Evolutionary conservation across 495 filamentous ascomycete species (phyloP).

Genomic region (Penicillium tannophilum): DNA sequence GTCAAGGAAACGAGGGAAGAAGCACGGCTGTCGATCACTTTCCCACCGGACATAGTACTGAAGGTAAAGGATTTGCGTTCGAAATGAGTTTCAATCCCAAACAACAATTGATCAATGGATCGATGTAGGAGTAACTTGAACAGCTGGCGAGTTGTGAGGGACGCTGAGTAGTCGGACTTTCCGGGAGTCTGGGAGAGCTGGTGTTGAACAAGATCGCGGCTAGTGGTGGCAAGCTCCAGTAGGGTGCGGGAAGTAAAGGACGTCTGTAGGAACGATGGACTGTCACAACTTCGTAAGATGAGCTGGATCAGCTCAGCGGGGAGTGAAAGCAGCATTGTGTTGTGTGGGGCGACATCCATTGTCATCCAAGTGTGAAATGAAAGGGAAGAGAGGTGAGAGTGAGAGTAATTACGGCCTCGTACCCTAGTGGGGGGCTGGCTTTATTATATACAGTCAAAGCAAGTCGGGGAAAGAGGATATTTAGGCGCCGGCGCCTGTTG

Average conservation of each 20-base stretch:
- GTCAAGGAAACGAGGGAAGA: slow-evolving; percentile 22
- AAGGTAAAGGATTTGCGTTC: slow-evolving; percentile 24
- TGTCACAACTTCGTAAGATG: slow-evolving; percentile 35
- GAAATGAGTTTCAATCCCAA: slow-evolving; percentile 34
- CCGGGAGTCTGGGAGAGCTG: slow-evolving; percentile 43
- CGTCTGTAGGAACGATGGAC: slow-evolving; percentile 37
- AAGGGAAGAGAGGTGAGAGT: too few relatives aligned
- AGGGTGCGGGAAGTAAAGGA: slow-evolving; percentile 47
- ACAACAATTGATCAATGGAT: slow-evolving; percentile 28
- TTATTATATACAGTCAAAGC: not conserved
- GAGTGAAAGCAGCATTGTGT: slow-evolving; percentile 36
- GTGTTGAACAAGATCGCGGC: slow-evolving; percentile 41
- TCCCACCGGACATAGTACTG: slow-evolving; percentile 14
- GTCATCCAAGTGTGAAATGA: too few relatives aligned
- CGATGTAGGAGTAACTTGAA: slow-evolving; percentile 29
- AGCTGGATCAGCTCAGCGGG: slow-evolving; percentile 46
- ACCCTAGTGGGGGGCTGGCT: not conserved
- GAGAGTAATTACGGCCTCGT: too few relatives aligned
- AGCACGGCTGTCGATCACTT: slow-evolving; percentile 33
- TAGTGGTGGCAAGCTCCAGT: slow-evolving; percentile 86
- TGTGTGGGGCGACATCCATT: too few relatives aligned
- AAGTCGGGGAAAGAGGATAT: not conserved
- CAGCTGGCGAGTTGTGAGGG: slow-evolving; percentile 25
- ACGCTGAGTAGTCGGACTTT: slow-evolving; percentile 10
- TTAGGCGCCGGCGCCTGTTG: slow-evolving; percentile 1